Evolutionary conservation across 306 rosid species (phyloP).

Genomic region (Prunus padus): DNA sequence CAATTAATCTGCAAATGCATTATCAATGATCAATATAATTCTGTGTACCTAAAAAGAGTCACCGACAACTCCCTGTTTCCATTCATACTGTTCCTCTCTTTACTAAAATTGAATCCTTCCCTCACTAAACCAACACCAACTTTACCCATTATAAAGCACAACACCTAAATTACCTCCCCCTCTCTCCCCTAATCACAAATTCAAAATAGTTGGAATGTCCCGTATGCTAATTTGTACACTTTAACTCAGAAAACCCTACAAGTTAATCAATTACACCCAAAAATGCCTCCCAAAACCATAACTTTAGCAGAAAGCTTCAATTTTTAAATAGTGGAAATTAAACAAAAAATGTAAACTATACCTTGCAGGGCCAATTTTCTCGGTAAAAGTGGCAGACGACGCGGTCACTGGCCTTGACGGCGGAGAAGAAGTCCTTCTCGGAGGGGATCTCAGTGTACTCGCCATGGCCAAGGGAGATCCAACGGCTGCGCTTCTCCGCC

Average conservation of each 20-base stretch:
- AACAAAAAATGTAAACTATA: conserved; percentile 1
- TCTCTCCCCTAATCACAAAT: background rate
- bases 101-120: background rate
- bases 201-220: background rate
- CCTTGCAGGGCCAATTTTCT: conserved; percentile 99
- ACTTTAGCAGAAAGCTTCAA: background rate
- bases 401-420: conserved; percentile 96
- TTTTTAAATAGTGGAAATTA: background rate
- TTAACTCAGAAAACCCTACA: background rate
- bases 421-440: conserved; percentile 91
- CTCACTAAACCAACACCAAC: background rate
- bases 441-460: conserved; percentile 71
- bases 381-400: conserved; percentile 98
- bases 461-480: conserved; percentile 91
- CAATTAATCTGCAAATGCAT: background rate
- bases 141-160: background rate
- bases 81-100: background rate
- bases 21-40: background rate
- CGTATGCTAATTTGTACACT: background rate
- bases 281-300: background rate
- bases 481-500: conserved; percentile 92
- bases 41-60: background rate
- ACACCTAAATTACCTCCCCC: background rate
- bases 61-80: background rate
- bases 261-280: background rate